Base-by-base conservation (phyloP, 1,139 yeast genomes). In the Magnusiomyces fungicola region DNA sequence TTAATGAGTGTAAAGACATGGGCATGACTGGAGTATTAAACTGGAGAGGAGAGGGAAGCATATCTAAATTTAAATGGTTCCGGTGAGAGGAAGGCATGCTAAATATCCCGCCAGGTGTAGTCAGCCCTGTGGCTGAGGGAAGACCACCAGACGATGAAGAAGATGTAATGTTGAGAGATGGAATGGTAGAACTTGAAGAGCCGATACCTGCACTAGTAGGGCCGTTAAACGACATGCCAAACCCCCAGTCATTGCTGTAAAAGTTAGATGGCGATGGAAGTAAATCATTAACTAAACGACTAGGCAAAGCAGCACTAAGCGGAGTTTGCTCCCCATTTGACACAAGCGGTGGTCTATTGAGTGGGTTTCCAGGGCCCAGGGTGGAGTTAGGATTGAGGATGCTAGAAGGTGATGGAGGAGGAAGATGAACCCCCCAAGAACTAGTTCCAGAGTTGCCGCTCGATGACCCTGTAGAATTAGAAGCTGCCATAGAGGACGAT, bases 211-310 rank as follows among this genome's bases (percentile, higher is more conserved):
- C 38, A 34, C 38, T 34, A 5, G 23, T 34, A 19, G 23, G 21
- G 23, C 23, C 23, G 23, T 34, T 34, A 18, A 50, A 37, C 19
- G 54, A 37, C 45, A 54, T 43, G 21, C 43, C 55, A 16, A 52
- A 55, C 30, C 61, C 61, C 70, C 70, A 67, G 40, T 67, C 71
- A 21, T 25, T 39, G 27, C 69, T 62, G 50, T 68, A 69, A 45
- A 65, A 66, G 53, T 66, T 67, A 10, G 71, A 65, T 5, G 74
- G 74, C 41, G 73, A 69, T 3, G 71, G 71, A n/a, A 70, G 56
- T 47, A 67, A 57, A 42, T 70, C 74, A 43, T 61, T 63, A 45
- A 70, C 62, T 49, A 67, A 69, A 25, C 69, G 61, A 23, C 69
- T 61, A 16, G 74, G 73, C 22, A 69, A 56, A 3, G 69, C 65